phyloP scores from a whole-genome alignment of 2,329 filamentous ascomycete species.

The Helicocarpus griseus region DNA sequence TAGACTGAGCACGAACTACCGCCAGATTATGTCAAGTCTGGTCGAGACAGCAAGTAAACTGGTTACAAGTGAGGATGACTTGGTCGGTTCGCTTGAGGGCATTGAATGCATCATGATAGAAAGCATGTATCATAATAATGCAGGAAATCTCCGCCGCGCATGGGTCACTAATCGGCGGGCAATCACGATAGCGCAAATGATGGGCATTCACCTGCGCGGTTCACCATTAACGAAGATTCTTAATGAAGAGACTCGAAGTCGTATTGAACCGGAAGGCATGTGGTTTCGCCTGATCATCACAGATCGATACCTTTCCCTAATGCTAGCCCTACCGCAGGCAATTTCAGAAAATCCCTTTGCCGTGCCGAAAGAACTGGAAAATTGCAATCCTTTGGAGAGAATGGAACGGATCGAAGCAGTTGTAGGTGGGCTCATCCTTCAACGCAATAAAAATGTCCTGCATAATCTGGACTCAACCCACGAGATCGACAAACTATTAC shows the following conservation, averaged over 20 bases:
- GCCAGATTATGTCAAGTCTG: conserved; percentile 20
- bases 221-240: conserved; percentile 3
- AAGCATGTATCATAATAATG: conserved; percentile 27
- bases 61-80: conserved; percentile 31
- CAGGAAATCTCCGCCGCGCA: conserved; percentile 32
- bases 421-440: conserved; percentile 38
- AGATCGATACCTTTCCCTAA: conserved; percentile 31
- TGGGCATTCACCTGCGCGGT: conserved; percentile 30
- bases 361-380: conserved; percentile 19
- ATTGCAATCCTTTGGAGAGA: conserved; percentile 29
- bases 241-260: conserved; percentile 11
- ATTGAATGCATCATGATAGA: conserved; percentile 37
- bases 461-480: conserved; percentile 34
- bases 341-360: conserved; percentile 14
- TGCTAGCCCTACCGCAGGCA: conserved; percentile 32
- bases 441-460: conserved; percentile 34
- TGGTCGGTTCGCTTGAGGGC: conserved; percentile 31
- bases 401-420: conserved; percentile 39
- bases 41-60: conserved; percentile 20
- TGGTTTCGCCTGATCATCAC: conserved; percentile 32
- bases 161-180: conserved; percentile 33
- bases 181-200: conserved; percentile 32
- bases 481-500: conserved; percentile 36
- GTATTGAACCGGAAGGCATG: conserved; percentile 17
- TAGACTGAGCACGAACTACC: conserved; percentile 1